Conservation (phyloP, 345 rosid species). For the Draba incana region DNA sequence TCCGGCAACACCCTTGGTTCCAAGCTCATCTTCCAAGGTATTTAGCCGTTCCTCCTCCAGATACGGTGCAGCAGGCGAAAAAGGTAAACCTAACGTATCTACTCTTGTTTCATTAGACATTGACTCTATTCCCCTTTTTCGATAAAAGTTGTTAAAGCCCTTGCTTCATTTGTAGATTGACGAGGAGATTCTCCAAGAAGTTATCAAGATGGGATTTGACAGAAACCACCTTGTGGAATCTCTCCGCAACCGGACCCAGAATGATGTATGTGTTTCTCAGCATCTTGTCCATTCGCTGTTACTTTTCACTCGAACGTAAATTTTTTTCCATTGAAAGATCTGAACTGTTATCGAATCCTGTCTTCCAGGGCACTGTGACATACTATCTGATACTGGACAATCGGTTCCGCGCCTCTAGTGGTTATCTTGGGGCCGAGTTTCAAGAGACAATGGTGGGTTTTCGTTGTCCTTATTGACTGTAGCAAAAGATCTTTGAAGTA, state of each 20-base stretch:
- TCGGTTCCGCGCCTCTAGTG: conserved; percentile 64
- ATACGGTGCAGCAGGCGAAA: conserved; percentile 70
- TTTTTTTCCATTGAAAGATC: neutral
- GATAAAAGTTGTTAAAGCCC: neutral
- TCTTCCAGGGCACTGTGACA: conserved; percentile 87
- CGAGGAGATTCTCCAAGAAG: conserved; percentile 83
- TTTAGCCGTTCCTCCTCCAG: conserved; percentile 85
- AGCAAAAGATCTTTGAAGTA: conserved; percentile 19
- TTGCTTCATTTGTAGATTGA: conserved; percentile 63
- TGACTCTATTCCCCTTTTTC: neutral
- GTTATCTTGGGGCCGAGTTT: conserved; percentile 78
- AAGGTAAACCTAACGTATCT: conserved; percentile 49
- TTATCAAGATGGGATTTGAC: conserved; percentile 72
- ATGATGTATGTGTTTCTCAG: conserved; percentile 55
- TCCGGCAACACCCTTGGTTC: conserved; percentile 90
- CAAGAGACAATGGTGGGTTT: conserved; percentile 68
- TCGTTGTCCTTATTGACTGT: conserved; percentile 18
- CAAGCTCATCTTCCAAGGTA: conserved; percentile 82
- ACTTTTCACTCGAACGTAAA: conserved; percentile 7
- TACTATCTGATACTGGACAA: conserved; percentile 89
- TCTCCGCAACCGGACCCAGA: conserved; percentile 70
- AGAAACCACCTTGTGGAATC: conserved; percentile 69
- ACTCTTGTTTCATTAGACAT: conserved; percentile 10
- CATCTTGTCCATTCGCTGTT: conserved; percentile 27
- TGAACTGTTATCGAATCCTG: conserved; percentile 3